Percentiles rank a stretch among this genome's conserved stretches.
phyloP scores from a whole-genome alignment of 2,329 filamentous ascomycete species.

The Pseudogymnoascus sp. region DNA sequence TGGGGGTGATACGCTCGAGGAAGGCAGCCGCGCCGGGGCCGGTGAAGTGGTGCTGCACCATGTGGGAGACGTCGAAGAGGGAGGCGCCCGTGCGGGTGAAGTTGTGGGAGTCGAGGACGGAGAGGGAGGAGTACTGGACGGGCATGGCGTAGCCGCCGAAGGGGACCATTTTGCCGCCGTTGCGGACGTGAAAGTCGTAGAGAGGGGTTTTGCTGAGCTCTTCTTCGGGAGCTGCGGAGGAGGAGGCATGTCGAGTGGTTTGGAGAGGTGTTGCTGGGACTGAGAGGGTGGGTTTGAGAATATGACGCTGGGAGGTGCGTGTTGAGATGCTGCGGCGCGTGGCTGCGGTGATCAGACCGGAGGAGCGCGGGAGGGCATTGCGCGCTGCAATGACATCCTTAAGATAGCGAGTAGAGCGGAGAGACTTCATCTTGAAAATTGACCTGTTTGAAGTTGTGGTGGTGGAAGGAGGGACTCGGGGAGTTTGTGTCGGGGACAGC shows the following conservation, averaged over 20 bases:
- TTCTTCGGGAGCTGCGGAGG: conserved; percentile 18
- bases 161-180: conserved; percentile 91
- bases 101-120: conserved; percentile 75
- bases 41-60: conserved; percentile 82
- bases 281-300: conserved; percentile 6
- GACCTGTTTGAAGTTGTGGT: background rate
- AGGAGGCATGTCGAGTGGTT: conserved; percentile 19
- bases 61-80: conserved; percentile 93
- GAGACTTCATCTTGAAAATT: conserved; percentile 8
- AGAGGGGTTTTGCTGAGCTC: conserved; percentile 58
- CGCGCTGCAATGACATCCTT: background rate
- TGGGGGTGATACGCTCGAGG: conserved; percentile 76
- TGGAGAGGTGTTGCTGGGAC: conserved; percentile 11
- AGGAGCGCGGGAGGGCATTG: background rate
- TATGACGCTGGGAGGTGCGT: conserved; percentile 9
- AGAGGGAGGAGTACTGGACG: conserved; percentile 71
- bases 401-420: conserved; percentile 2
- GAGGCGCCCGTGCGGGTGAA: conserved; percentile 85
- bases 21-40: conserved; percentile 75
- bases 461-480: background rate
- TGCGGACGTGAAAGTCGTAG: conserved; percentile 66
- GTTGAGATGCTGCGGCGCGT: conserved; percentile 12
- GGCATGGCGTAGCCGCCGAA: conserved; percentile 93
- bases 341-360: background rate
- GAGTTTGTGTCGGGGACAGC: background rate